Evolutionary conservation across 345 rosid species (phyloP).

Genomic region (Microthlaspi erraticum): DNA sequence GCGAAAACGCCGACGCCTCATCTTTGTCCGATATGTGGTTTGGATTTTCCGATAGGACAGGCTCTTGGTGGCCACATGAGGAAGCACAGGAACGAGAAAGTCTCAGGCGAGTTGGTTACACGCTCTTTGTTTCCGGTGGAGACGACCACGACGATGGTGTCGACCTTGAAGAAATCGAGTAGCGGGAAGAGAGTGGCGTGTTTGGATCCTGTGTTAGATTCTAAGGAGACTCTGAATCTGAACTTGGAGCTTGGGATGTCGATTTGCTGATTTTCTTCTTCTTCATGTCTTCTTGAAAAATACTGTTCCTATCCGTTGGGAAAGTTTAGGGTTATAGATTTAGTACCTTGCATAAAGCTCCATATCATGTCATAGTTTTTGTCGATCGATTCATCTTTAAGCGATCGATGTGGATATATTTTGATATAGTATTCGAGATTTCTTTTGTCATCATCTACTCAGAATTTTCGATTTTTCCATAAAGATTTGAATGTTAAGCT

Average conservation of each 20-base stretch:
- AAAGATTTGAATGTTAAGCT: neutral
- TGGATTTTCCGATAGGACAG: constrained; percentile 76
- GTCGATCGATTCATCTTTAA: no score
- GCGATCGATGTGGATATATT: constrained; percentile 5
- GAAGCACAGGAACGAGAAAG: constrained; percentile 53
- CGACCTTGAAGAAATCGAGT: constrained; percentile 53
- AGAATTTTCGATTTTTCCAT: no score
- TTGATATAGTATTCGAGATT: neutral
- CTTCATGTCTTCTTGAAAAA: neutral
- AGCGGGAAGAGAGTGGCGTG: constrained; percentile 35
- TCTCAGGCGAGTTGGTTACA: constrained; percentile 29
- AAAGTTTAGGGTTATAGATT: neutral
- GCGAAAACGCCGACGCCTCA: constrained; percentile 53
- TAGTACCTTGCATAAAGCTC: neutral
- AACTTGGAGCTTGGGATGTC: constrained; percentile 44
- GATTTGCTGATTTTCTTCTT: neutral
- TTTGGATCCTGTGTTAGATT: constrained; percentile 26
- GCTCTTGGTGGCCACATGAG: constrained; percentile 92
- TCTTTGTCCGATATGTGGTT: constrained; percentile 67
- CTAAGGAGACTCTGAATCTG: neutral
- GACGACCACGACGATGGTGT: constrained; percentile 27
- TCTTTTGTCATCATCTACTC: neutral
- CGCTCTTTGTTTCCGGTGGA: constrained; percentile 44
- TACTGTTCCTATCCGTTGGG: neutral
- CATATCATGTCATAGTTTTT: neutral